phyloP scores from a whole-genome alignment of 1,139 yeast genomes.

The Magnusiomyces ingens region DNA sequence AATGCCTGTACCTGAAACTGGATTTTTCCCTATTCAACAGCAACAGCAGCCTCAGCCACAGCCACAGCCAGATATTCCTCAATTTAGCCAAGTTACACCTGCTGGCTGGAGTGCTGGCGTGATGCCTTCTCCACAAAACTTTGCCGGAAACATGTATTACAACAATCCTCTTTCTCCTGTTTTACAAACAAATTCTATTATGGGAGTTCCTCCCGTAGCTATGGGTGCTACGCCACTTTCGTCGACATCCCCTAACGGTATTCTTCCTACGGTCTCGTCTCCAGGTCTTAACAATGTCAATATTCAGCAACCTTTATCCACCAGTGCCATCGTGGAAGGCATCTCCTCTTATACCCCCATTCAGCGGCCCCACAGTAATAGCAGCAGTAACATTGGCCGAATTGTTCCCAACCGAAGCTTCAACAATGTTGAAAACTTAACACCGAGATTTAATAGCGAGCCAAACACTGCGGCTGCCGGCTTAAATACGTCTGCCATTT shows the following conservation, averaged over 20 bases:
- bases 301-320: too few species aligned
- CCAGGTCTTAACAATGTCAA: too few species aligned
- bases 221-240: too few species aligned
- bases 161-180: neutral
- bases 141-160: neutral
- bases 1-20: constrained; percentile 2
- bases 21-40: too few species aligned
- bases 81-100: neutral
- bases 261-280: too few species aligned
- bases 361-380: constrained; percentile 1
- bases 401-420: neutral
- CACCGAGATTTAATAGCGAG: neutral
- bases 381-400: neutral
- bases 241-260: too few species aligned
- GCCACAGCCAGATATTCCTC: neutral
- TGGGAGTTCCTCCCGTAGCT: too few species aligned
- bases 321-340: too few species aligned
- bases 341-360: neutral
- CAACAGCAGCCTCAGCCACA: too few species aligned
- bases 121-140: neutral
- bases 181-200: neutral
- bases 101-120: neutral
- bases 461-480: neutral
- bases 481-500: neutral
- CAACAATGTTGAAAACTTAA: neutral